These are phyloP conservation scores for Omphalotus olearius DNA, from an alignment of 1,284 basidiomycete species.

Conservation along the genomic window DNA sequence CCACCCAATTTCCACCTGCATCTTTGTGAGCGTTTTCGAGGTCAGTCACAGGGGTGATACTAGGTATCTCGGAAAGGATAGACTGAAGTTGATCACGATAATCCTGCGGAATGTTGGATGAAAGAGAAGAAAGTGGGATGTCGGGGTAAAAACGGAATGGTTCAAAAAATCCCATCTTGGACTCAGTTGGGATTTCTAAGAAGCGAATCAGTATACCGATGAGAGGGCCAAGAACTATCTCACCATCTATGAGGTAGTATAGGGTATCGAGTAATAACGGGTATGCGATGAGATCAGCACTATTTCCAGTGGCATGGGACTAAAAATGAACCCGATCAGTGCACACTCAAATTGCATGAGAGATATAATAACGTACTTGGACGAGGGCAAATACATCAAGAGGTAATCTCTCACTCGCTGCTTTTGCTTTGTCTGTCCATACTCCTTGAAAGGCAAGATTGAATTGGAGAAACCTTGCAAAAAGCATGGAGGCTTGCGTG, in stretches of 20 bases:
- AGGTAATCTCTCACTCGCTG: conserved; percentile 40
- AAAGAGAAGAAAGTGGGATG: conserved; percentile 45
- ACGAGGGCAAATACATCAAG: conserved; percentile 47
- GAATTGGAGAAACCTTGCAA: conserved; percentile 69
- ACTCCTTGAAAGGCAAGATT: conserved; percentile 57
- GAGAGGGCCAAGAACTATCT: conserved; percentile 14
- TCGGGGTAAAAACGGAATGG: conserved; percentile 62
- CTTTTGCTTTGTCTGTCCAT: conserved; percentile 54
- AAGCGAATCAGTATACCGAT: background rate
- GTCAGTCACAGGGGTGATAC: conserved; percentile 46
- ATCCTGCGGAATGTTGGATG: conserved; percentile 51
- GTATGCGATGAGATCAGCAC: conserved; percentile 53
- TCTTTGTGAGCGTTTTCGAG: conserved; percentile 57
- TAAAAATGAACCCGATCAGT: conserved; percentile 22
- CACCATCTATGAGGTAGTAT: conserved; percentile 71
- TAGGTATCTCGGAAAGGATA: conserved; percentile 50
- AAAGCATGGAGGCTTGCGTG: conserved; percentile 37
- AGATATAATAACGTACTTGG: conserved; percentile 40
- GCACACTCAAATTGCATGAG: background rate
- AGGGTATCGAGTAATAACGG: conserved; percentile 69
- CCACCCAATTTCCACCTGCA: conserved; percentile 41
- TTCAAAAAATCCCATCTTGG: conserved; percentile 49
- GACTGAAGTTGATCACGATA: conserved; percentile 51
- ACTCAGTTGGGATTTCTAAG: conserved; percentile 58
- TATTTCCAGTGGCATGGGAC: conserved; percentile 48